Percentiles rank a stretch among this genome's conserved stretches.
Conservation (phyloP, 768 basidiomycete species). For the Cystofilobasidium capitatum region DNA sequence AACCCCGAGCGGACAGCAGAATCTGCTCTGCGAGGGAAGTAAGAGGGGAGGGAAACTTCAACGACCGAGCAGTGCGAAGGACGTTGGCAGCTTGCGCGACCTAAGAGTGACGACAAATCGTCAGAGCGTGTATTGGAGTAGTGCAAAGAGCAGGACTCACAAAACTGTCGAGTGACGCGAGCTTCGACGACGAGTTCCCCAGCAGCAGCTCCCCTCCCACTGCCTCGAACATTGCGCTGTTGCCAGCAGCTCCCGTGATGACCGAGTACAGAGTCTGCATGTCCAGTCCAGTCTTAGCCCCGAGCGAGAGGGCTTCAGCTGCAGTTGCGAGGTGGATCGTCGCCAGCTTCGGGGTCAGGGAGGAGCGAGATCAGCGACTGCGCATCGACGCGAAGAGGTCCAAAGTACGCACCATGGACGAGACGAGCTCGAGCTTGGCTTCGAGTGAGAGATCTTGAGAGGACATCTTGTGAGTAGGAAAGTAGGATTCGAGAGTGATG, state of each 20-base stretch:
- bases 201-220: slow-evolving; percentile 13
- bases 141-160: not conserved
- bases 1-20: slow-evolving; percentile 2
- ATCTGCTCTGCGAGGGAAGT: slow-evolving; percentile 18
- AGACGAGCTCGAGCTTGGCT: slow-evolving; percentile 20
- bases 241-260: slow-evolving; percentile 22
- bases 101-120: not conserved
- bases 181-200: not conserved
- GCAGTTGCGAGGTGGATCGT: slow-evolving; percentile 11
- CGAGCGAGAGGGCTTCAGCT: slow-evolving; percentile 15
- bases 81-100: slow-evolving; percentile 11
- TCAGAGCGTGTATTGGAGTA: not conserved
- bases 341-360: not conserved
- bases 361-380: not conserved
- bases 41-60: slow-evolving; percentile 19
- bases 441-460: not conserved
- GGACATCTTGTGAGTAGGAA: not conserved
- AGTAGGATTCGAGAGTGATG: not conserved
- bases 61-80: not conserved
- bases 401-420: slow-evolving; percentile 6
- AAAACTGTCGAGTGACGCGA: slow-evolving; percentile 2
- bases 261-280: slow-evolving; percentile 1
- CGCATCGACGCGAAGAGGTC: not conserved
- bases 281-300: slow-evolving; percentile 11
- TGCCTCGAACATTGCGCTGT: not conserved